These are phyloP conservation scores for Conringia planisiliqua DNA, from an alignment of 345 rosid genomes.

Conservation along the genomic window DNA sequence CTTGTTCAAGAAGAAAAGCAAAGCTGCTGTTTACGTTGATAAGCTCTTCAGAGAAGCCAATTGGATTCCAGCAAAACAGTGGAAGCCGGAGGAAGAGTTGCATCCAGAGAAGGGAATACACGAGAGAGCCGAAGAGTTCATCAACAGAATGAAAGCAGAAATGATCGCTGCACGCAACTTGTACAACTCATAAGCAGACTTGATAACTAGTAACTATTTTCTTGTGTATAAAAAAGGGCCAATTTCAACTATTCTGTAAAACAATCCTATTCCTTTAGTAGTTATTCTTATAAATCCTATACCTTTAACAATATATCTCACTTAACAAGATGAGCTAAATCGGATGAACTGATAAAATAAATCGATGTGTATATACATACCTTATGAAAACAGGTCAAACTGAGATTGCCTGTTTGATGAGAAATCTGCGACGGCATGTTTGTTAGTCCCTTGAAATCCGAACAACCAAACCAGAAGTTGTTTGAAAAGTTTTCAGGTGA, in stretches of 20 bases:
- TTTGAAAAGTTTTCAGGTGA: slow-evolving; percentile 53
- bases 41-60: slow-evolving; percentile 40
- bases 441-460: slow-evolving; percentile 58
- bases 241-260: neutral
- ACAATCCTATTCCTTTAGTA: neutral
- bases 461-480: slow-evolving; percentile 61
- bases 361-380: neutral
- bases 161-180: slow-evolving; percentile 42
- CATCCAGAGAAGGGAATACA: slow-evolving; percentile 56
- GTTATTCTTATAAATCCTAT: neutral
- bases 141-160: slow-evolving; percentile 51
- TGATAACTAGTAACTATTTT: neutral
- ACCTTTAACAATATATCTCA: neutral
- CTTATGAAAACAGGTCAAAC: neutral
- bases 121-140: slow-evolving; percentile 77
- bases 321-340: neutral
- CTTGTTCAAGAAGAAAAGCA: slow-evolving; percentile 37
- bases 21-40: slow-evolving; percentile 50
- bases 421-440: neutral
- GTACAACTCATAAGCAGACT: slow-evolving; percentile 2
- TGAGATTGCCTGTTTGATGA: neutral
- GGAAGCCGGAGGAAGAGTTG: slow-evolving; percentile 22
- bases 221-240: neutral
- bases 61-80: slow-evolving; percentile 38
- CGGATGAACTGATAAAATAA: neutral